Evolutionary conservation across 164 flowering plant species (phyloP), one percentile per base, ranked within the genome.

Genomic region (Annona cherimola): DNA sequence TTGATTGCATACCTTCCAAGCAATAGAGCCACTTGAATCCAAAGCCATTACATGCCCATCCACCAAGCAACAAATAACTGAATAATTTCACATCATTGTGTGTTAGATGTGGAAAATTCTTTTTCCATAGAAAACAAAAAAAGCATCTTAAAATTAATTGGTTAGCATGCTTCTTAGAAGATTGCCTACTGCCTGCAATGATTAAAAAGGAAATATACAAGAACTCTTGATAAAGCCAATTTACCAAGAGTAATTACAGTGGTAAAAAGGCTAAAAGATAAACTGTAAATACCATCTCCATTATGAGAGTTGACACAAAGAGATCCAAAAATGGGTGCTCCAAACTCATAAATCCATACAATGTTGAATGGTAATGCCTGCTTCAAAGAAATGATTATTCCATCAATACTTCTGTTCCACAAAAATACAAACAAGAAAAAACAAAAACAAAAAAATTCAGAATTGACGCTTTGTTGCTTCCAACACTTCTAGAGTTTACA

Each of bases 31-130:
- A 73, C 74, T 73, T 42, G 76, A 66, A 78, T 80, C 79, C 73
- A 94, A 70, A 16, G 86, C 87, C 70, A 86, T 67, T 45, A 94
- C 86, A 69, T 80, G 82, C 11, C 98, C 98, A 81, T 92, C 84
- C 68, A 94, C 98, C 81, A 86, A 84, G 85, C 98, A 92, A 77
- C 96, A 94, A 76, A 94, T 84, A 70, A 94, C 98, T 93, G 89
- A 77, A 76, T 69, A 68, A 62, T 44, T 63, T 55, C 16, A 35
- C 60, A 72, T 9, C 14, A 40, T 55, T 54, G 57, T 57, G 18
- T 16, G 7, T 44, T 35, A 41, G 44, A 44, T 61, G 59, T 61
- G 4, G 44, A 19, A 61, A 9, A 68, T n/a, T 50, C 18, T 46
- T 14, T 7, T 40, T n/a, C 4, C 16, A 11, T 12, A 45, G 26